Conservation (phyloP, 306 rosid genomes). For the Citrullus amarus region DNA sequence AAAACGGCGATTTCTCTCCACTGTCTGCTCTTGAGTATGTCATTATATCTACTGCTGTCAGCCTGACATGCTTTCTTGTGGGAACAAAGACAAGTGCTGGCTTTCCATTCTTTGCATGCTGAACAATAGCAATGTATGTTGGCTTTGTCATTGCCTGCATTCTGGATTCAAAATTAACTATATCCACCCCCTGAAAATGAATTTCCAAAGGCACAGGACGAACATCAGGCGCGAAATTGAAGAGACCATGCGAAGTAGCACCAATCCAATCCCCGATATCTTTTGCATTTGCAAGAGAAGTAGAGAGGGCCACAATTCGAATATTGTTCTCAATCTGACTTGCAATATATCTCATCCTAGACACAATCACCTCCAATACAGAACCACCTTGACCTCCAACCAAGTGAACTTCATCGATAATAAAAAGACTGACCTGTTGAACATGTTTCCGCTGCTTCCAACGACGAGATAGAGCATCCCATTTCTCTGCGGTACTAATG, state of each 20-base stretch:
- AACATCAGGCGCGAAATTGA: constrained; percentile 86
- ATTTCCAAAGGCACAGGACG: constrained; percentile 92
- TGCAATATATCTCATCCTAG: constrained; percentile 82
- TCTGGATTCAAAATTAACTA: constrained; percentile 81
- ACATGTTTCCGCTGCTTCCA: constrained; percentile 80
- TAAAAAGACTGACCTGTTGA: constrained; percentile 85
- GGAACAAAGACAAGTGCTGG: constrained; percentile 92
- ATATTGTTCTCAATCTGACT: constrained; percentile 80
- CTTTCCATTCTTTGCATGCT: constrained; percentile 73
- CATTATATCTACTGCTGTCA: constrained; percentile 73
- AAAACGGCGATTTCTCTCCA: constrained; percentile 44
- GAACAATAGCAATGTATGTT: constrained; percentile 72
- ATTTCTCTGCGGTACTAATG: constrained; percentile 89
- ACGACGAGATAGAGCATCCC: constrained; percentile 94
- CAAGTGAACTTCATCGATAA: constrained; percentile 81
- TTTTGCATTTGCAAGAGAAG: constrained; percentile 92
- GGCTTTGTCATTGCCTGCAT: constrained; percentile 97
- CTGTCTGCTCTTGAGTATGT: constrained; percentile 53
- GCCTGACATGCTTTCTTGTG: constrained; percentile 69
- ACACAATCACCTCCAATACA: constrained; percentile 71
- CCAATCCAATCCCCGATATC: constrained; percentile 98
- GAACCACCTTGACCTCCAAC: constrained; percentile 93
- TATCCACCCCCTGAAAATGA: constrained; percentile 79
- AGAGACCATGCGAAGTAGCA: constrained; percentile 85
- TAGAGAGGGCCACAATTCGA: constrained; percentile 90